Conservation (phyloP, 2,329 filamentous ascomycete genomes). For the Ceratocystiopsis minuta region DNA sequence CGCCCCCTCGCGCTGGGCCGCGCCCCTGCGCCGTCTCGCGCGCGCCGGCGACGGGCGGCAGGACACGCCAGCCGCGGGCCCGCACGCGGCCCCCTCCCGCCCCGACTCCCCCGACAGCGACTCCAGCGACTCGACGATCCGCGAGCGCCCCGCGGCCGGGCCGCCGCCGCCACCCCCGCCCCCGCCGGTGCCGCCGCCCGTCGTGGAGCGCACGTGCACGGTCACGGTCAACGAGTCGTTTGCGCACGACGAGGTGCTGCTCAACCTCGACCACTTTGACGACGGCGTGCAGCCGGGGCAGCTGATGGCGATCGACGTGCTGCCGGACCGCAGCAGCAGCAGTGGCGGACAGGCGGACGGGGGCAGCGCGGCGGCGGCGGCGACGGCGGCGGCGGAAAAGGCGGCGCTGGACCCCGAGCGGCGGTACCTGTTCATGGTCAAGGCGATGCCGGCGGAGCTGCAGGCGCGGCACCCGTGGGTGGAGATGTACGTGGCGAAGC, state of each 20-base stretch:
- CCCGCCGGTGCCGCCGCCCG: slow-evolving; percentile 11
- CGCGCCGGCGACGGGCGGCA: slow-evolving; percentile 21
- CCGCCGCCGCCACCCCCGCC: neutral
- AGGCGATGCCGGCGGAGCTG: slow-evolving; percentile 51
- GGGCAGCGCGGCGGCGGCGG: slow-evolving; percentile 6
- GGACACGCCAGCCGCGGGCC: neutral
- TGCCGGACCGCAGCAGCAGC: slow-evolving; percentile 17
- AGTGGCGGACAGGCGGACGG: too few relatives aligned
- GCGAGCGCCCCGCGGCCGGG: slow-evolving; percentile 13
- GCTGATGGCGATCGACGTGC: slow-evolving; percentile 53
- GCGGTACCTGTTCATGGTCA: slow-evolving; percentile 54
- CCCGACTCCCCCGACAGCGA: slow-evolving; percentile 27
- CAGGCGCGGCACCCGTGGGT: slow-evolving; percentile 44
- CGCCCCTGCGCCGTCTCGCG: slow-evolving; percentile 35
- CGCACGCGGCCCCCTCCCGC: slow-evolving; percentile 13
- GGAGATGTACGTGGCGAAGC: slow-evolving; percentile 58
- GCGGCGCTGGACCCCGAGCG: slow-evolving; percentile 8
- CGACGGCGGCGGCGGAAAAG: neutral
- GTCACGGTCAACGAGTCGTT: slow-evolving; percentile 54
- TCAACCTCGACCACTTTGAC: slow-evolving; percentile 56
- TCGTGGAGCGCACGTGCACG: slow-evolving; percentile 29
- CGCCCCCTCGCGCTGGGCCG: slow-evolving; percentile 29
- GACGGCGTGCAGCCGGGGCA: slow-evolving; percentile 44
- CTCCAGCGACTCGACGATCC: slow-evolving; percentile 32
- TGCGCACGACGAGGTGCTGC: slow-evolving; percentile 58